Percentiles rank a stretch among this genome's conserved stretches.
Conservation (phyloP, 106 monocot species). For the Allium sativum region DNA sequence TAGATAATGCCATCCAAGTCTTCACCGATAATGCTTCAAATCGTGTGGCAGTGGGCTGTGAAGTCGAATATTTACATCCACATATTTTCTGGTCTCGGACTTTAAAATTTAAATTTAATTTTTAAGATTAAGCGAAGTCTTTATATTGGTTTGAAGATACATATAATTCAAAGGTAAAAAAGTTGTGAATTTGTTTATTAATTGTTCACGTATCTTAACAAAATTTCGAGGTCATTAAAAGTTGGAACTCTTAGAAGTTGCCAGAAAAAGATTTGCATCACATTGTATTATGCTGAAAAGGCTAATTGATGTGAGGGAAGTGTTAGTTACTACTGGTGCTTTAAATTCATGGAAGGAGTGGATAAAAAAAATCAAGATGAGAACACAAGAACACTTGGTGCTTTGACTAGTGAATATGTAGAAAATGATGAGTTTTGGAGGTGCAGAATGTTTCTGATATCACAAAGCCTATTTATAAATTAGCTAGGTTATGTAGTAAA, state of each 20-base stretch:
- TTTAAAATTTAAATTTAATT: background rate
- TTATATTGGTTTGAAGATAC: background rate
- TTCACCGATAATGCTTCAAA: conserved; percentile 1
- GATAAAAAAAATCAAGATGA: background rate
- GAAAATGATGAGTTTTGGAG: background rate
- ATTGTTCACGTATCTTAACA: background rate
- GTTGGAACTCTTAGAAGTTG: background rate
- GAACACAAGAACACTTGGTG: background rate
- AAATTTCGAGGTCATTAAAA: background rate
- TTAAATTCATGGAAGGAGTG: conserved; percentile 1
- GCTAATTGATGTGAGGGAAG: background rate
- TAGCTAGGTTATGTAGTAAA: background rate
- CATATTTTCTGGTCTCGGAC: background rate
- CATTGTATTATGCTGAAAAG: background rate
- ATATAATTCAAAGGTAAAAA: background rate
- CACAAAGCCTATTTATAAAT: background rate
- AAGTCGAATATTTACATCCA: background rate
- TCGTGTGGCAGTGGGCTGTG: background rate
- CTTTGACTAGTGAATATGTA: background rate
- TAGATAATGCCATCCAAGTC: background rate
- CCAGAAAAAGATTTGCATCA: background rate
- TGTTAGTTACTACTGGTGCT: background rate
- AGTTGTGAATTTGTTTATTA: background rate
- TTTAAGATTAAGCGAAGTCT: background rate
- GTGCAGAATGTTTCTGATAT: background rate